phyloP scores from a whole-genome alignment of 148 eudicot genomes.

The Rhododendron mucronatum region DNA sequence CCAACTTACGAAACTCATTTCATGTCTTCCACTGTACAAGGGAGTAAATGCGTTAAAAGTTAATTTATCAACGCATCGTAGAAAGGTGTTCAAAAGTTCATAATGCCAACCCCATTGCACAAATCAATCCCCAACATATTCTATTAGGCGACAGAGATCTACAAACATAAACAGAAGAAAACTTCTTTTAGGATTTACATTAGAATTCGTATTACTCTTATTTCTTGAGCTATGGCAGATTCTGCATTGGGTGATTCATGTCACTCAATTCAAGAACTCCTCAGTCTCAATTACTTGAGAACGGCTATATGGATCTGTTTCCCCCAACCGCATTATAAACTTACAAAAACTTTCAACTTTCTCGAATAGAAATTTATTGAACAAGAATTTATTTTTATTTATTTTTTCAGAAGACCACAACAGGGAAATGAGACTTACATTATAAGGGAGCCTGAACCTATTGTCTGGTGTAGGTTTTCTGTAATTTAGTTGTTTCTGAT shows the following conservation, averaged over 20 bases:
- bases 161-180: background rate
- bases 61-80: background rate
- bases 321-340: background rate
- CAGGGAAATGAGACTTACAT: constrained; percentile 31
- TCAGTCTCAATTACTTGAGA: background rate
- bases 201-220: background rate
- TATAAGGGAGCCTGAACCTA: constrained; percentile 35
- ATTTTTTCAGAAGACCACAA: background rate
- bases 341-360: background rate
- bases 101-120: background rate
- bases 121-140: background rate
- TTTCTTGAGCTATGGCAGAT: background rate
- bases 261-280: background rate
- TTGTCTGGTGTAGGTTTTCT: constrained; percentile 42
- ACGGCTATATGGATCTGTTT: background rate
- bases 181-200: background rate
- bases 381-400: no score
- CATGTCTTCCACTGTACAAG: background rate
- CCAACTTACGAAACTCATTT: background rate
- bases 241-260: background rate
- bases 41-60: background rate
- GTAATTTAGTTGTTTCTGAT: constrained; percentile 35
- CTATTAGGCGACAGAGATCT: background rate
- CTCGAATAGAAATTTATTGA: background rate
- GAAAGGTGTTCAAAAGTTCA: background rate